phyloP scores from a whole-genome alignment of 169 alveolate genomes.

The Plasmodium gallinaceum region DNA sequence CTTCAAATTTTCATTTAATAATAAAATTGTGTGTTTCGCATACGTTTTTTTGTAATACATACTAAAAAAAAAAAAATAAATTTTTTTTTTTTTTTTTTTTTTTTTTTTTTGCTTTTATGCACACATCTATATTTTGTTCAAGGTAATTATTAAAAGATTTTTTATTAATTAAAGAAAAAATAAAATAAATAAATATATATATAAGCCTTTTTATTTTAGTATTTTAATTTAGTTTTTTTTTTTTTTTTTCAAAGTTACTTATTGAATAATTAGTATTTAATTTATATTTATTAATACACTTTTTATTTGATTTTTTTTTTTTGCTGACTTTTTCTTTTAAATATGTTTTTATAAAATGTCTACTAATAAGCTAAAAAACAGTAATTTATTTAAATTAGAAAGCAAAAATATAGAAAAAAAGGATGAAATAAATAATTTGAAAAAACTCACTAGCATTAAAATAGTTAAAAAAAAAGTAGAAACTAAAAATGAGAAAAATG shows the following conservation, averaged over 20 bases:
- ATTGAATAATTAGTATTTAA: too few species aligned
- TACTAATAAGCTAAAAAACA: constrained; percentile 35
- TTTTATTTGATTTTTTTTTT: background rate
- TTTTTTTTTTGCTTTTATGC: too few species aligned
- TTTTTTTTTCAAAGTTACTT: too few species aligned
- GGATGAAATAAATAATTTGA: constrained; percentile 2
- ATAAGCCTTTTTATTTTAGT: too few species aligned
- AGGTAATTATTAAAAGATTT: background rate
- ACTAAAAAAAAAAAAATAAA: too few species aligned
- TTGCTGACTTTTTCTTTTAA: background rate
- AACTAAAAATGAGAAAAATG: constrained; percentile 11
- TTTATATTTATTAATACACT: background rate
- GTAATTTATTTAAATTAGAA: constrained; percentile 31
- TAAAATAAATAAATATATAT: too few species aligned
- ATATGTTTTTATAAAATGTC: constrained; percentile 44
- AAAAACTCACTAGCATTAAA: constrained; percentile 15
- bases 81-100: too few species aligned
- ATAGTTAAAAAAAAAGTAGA: constrained; percentile 30
- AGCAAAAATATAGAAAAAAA: constrained; percentile 38
- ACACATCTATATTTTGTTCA: background rate
- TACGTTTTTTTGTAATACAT: too few species aligned
- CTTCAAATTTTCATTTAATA: too few species aligned
- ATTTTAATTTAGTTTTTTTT: background rate
- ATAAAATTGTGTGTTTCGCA: too few species aligned
- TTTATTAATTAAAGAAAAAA: too few species aligned